Evolutionary conservation across 1,139 yeast species (phyloP).

Genomic region (Wickerhamomyces sp.): DNA sequence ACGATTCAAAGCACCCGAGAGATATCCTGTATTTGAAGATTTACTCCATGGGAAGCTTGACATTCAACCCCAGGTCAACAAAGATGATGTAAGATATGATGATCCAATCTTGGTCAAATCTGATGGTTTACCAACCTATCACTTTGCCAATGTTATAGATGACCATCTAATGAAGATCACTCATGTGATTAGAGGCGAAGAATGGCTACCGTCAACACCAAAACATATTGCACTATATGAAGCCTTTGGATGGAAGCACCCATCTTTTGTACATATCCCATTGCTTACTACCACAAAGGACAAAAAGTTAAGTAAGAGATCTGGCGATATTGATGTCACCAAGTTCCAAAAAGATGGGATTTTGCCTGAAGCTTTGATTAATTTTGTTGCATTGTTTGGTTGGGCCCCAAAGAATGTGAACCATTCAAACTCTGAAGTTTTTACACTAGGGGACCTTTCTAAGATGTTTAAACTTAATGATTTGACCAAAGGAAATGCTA

Average conservation of each 20-base stretch:
- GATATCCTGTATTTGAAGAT: constrained; percentile 65
- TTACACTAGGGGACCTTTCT: constrained; percentile 46
- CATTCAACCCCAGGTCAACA: constrained; percentile 75
- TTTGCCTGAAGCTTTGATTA: constrained; percentile 80
- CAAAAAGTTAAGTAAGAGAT: constrained; percentile 81
- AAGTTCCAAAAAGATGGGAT: constrained; percentile 57
- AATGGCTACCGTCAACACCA: constrained; percentile 95
- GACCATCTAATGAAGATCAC: constrained; percentile 91
- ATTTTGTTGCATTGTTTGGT: constrained; percentile 87
- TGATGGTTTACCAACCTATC: constrained; percentile 93
- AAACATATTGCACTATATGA: constrained; percentile 83
- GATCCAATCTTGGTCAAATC: constrained; percentile 87
- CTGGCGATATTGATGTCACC: constrained; percentile 72
- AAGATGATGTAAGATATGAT: constrained; percentile 69
- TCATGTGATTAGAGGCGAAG: constrained; percentile 95
- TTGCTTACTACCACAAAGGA: constrained; percentile 68
- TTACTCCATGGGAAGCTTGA: constrained; percentile 71
- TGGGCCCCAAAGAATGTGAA: constrained; percentile 68
- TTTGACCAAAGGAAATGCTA: constrained; percentile 89
- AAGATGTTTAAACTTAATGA: constrained; percentile 45
- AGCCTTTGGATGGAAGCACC: constrained; percentile 86
- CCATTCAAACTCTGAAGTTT: constrained; percentile 58
- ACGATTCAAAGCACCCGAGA: constrained; percentile 64
- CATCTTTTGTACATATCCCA: constrained; percentile 85
- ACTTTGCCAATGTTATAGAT: constrained; percentile 92